Percentiles rank a stretch among this genome's conserved stretches.
Evolutionary conservation across 1,139 yeast genomes (phyloP).

Genomic region (Yamadazyma blattariae): DNA sequence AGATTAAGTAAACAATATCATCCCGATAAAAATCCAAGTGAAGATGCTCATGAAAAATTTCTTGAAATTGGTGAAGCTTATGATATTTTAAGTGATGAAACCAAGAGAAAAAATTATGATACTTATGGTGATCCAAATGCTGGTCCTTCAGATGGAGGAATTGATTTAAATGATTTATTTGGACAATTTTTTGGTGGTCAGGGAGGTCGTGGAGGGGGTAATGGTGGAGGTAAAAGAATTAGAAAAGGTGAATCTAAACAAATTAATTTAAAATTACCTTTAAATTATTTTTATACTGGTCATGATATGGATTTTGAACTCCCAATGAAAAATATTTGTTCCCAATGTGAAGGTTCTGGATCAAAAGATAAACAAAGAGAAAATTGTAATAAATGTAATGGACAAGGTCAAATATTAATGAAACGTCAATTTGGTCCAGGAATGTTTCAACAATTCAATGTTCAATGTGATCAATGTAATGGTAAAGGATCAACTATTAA

Average conservation of each 20-base stretch:
- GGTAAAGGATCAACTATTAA: slow-evolving; percentile 73
- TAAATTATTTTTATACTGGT: slow-evolving; percentile 73
- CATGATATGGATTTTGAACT: slow-evolving; percentile 58
- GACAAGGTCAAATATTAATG: slow-evolving; percentile 67
- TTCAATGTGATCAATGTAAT: slow-evolving; percentile 72
- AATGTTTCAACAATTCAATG: slow-evolving; percentile 82
- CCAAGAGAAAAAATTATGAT: slow-evolving; percentile 73
- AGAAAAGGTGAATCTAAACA: slow-evolving; percentile 67
- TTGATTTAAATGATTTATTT: slow-evolving; percentile 68
- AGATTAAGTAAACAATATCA: slow-evolving; percentile 83
- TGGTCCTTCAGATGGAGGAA: slow-evolving; percentile 31
- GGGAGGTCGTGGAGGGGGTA: slow-evolving; percentile 44
- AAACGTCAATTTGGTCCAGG: slow-evolving; percentile 84
- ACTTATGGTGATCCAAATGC: slow-evolving; percentile 77
- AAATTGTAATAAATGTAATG: slow-evolving; percentile 66
- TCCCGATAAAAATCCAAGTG: slow-evolving; percentile 89
- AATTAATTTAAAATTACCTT: slow-evolving; percentile 52
- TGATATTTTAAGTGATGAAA: slow-evolving; percentile 76
- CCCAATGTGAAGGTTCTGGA: slow-evolving; percentile 78
- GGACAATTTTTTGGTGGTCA: slow-evolving; percentile 73
- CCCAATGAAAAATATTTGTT: slow-evolving; percentile 72
- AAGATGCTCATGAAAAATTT: slow-evolving; percentile 79
- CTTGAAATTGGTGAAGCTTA: slow-evolving; percentile 93
- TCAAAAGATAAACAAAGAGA: slow-evolving; percentile 72
- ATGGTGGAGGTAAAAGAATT: slow-evolving; percentile 29